phyloP scores from a whole-genome alignment of 2,329 filamentous ascomycete species.

The Lasiodiplodia citricola region DNA sequence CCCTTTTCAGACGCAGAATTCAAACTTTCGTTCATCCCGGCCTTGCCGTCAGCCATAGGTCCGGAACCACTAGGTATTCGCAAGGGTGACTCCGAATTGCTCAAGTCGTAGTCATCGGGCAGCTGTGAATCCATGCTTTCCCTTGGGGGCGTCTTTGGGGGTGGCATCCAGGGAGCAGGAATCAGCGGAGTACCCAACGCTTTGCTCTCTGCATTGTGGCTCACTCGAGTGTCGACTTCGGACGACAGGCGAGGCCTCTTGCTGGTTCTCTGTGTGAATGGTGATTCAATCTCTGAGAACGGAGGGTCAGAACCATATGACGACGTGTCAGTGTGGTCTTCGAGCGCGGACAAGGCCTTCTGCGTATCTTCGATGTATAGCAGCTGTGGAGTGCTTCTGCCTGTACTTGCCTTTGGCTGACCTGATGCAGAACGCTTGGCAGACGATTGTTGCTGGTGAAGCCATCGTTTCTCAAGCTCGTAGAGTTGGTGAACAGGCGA shows the following conservation, averaged over 20 bases:
- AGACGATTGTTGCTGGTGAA: background rate
- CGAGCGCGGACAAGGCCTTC: constrained; percentile 45
- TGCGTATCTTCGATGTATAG: constrained; percentile 51
- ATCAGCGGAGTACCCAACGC: background rate
- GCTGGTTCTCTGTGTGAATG: constrained; percentile 25
- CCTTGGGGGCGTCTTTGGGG: background rate
- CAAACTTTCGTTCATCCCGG: background rate
- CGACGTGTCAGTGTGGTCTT: constrained; percentile 46
- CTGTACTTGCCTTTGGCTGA: background rate
- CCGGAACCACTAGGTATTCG: background rate
- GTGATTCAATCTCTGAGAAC: constrained; percentile 25
- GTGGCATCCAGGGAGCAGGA: background rate
- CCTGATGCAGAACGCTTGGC: constrained; percentile 11
- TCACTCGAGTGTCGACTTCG: background rate
- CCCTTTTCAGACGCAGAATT: background rate
- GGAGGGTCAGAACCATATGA: constrained; percentile 28
- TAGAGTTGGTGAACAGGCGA: constrained; percentile 7
- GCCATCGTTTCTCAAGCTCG: background rate
- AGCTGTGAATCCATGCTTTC: constrained; percentile 2
- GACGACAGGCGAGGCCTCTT: background rate
- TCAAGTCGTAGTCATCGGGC: constrained; percentile 1
- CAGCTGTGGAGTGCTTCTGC: background rate
- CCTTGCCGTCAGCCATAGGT: background rate
- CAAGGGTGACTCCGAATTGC: constrained; percentile 3
- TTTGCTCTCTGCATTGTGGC: background rate